These are phyloP conservation scores for Dicorynia guianensis DNA, from an alignment of 306 rosid genomes.

Conservation along the genomic window DNA sequence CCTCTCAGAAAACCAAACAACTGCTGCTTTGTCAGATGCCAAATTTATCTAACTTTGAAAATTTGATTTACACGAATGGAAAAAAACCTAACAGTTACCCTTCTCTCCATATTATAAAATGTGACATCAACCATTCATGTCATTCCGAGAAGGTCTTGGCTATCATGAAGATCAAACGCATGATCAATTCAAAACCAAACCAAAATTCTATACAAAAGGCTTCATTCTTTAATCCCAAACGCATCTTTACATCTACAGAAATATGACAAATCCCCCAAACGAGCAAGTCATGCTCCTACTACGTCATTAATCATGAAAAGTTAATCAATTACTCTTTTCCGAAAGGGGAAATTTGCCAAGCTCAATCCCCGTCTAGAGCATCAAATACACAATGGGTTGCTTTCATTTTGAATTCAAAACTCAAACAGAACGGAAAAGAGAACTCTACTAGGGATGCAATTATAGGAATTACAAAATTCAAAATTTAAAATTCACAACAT, in stretches of 20 bases:
- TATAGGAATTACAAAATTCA: not conserved
- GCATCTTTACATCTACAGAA: slow-evolving; percentile 13
- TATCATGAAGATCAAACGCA: no score
- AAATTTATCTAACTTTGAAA: slow-evolving; percentile 8
- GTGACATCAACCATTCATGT: no score
- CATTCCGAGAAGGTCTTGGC: no score
- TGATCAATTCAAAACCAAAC: not conserved
- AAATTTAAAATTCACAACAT: no score
- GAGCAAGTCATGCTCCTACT: slow-evolving; percentile 1
- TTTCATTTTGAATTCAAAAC: not conserved
- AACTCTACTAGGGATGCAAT: not conserved
- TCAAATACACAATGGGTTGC: slow-evolving; percentile 20
- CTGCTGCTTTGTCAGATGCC: not conserved
- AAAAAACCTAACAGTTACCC: no score
- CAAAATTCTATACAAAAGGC: not conserved
- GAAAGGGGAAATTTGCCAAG: not conserved
- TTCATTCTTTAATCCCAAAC: not conserved
- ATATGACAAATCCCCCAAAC: not conserved
- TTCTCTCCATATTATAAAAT: no score
- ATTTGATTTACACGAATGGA: not conserved
- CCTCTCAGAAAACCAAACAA: not conserved
- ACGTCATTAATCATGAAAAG: not conserved
- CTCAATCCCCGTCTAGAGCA: not conserved
- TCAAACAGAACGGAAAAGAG: not conserved
- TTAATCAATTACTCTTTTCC: not conserved